Conservation (phyloP, 257 asterid genomes). For the Nemophila menziesii region DNA sequence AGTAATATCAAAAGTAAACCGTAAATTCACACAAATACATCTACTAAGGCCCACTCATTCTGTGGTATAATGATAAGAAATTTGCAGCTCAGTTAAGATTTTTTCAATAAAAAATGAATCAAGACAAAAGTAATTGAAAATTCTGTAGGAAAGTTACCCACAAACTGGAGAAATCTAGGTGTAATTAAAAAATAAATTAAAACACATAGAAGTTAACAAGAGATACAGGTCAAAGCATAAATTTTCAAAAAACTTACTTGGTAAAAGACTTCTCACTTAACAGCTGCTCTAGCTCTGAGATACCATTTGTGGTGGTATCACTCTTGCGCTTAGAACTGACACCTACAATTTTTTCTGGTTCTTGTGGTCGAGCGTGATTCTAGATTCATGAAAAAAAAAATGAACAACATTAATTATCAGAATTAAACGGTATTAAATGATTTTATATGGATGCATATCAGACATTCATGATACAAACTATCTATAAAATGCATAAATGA, state of each 20-base stretch:
- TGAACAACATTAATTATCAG: background rate
- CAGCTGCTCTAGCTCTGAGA: constrained; percentile 66
- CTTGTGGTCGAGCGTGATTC: constrained; percentile 26
- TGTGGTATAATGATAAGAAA: too few relatives aligned
- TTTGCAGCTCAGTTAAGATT: too few relatives aligned
- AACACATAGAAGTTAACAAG: background rate
- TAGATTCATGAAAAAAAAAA: constrained; percentile 14
- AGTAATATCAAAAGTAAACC: too few relatives aligned
- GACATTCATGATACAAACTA: background rate
- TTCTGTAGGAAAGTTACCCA: background rate
- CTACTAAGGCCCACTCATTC: too few relatives aligned
- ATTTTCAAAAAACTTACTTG: constrained; percentile 32
- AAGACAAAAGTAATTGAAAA: background rate
- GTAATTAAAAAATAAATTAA: background rate
- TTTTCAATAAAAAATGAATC: too few relatives aligned
- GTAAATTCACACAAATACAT: too few relatives aligned
- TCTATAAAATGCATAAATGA: background rate
- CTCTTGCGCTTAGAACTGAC: constrained; percentile 21
- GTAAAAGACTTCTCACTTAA: constrained; percentile 62
- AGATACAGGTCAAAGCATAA: constrained; percentile 3
- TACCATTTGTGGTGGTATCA: constrained; percentile 20
- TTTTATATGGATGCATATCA: background rate
- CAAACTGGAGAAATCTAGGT: background rate
- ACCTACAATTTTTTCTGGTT: constrained; percentile 22
- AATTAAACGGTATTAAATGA: background rate